Base-by-base conservation (phyloP, 805 yeast species). In the Saturnispora hagleri region DNA sequence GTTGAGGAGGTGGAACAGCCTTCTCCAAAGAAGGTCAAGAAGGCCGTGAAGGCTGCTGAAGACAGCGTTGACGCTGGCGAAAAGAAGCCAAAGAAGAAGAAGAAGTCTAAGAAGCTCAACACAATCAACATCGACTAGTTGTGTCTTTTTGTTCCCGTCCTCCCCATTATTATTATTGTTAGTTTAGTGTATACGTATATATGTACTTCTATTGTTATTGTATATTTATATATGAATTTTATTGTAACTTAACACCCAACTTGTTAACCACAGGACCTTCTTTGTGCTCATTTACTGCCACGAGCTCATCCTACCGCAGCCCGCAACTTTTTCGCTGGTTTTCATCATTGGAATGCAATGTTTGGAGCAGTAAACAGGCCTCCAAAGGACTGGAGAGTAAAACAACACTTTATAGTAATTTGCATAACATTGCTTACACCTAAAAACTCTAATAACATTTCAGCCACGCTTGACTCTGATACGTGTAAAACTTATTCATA, bases 1-100 rank as follows among this genome's bases (percentile, higher is more conserved):
- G 45, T 35, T 9, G 47, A 31, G 2, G 48, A 31, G 12, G 51
- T 18, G 13, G 47, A 36, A 17, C 33, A 20, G 13, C 38, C 38
- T 18, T 31, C 45, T 8, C 40, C 31, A n/a, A 38, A 35, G 35
- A 35, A 38, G 4, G 34, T 24, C 28, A 49, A 49, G 36, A 49
- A 49, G 31, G 18, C 26, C n/a, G 44, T 34, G 6, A 43, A 51
- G 18, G 48, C 45, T 22, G 40, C n/a, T 12, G 45, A 46, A 9
- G 52, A 51, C 26, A 17, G 4, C 10, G 44, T 35, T 7, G 49
- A 52, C 26, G 41, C 17, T n/a, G 42, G 41, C 15, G 51, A 51
- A 31, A 38, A 47, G 43, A 49, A 49, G 72, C 74, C 71, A 73
- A 76, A 73, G 42, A 74, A 72, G 73, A 78, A 76, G 74, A 73